Evolutionary conservation across 352 stramenopile genomes (phyloP), one percentile per base, ranked within the genome.

Genomic region (Globisporangium spinosum): DNA sequence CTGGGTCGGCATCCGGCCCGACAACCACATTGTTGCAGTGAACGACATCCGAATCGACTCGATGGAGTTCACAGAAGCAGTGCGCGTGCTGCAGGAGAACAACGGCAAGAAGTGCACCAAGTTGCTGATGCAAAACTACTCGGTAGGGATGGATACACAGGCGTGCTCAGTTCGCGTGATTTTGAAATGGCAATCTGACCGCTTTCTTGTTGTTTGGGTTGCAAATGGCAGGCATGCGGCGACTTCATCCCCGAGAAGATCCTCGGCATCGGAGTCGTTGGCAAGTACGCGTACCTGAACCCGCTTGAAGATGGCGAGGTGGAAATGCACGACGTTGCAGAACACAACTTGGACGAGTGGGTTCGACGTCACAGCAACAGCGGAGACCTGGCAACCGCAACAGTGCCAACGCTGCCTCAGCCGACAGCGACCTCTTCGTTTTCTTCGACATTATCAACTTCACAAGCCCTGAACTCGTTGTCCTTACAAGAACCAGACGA

Each of bases 201-300:
- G 9, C 29, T 29, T 6, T 29, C 49, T 29, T 29, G 49, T 27
- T 51, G 0, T 17, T 3, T 62, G 10, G 47, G 4, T 38, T 25
- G 23, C 6, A 27, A 29, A 23, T 58, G 29, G 8, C 22, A 87
- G 79, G 85, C 85, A 0, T 91, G 85, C 40, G 87, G 87, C 20
- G 87, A 95, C 22, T 95, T 95, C 53, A 95, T 95, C 32, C 87
- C 87, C 1, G 87, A 95, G 64, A 95, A 95, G 62, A 93, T 95
- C 59, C 64, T 95, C 13, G 87, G 87, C 17, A 70, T 95, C 9
- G 84, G 84, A 22, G 87, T 95, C 6, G 66, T 95, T 10, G 85
- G 83, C 60, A 94, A 94, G 58, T 94, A 90, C 65, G 85, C 85
- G 12, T 93, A 83, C 27, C 73, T 95, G 64, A 80, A 89, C 65